Conservation (phyloP, 2,329 filamentous ascomycete genomes). For the Ceratocystis ficicola region DNA sequence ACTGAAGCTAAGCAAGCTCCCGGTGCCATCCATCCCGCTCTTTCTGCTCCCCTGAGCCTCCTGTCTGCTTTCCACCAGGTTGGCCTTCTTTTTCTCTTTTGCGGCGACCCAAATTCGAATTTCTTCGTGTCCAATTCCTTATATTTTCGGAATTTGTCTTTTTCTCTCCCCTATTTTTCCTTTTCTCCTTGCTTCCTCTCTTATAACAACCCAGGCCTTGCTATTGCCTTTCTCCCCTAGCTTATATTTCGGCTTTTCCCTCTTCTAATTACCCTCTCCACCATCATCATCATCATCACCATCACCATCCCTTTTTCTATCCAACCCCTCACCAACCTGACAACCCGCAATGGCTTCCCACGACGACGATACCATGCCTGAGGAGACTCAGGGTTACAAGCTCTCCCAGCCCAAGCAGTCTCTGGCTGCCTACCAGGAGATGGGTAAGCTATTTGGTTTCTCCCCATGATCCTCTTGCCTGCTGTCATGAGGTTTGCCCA, state of each 20-base stretch:
- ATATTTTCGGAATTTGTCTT: constrained; percentile 8
- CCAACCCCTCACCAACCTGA: not conserved
- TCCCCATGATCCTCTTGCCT: constrained; percentile 5
- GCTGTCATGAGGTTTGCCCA: not conserved
- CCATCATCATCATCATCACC: not conserved
- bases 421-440: constrained; percentile 82
- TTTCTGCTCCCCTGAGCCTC: constrained; percentile 13
- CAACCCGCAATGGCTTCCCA: constrained; percentile 47
- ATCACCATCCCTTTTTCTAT: not conserved
- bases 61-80: constrained; percentile 4
- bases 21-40: constrained; percentile 12
- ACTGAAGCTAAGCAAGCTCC: not conserved
- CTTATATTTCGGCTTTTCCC: not conserved
- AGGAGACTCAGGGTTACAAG: constrained; percentile 93
- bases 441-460: constrained; percentile 52
- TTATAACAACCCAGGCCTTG: not conserved
- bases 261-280: not conserved
- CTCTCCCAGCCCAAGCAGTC: constrained; percentile 95
- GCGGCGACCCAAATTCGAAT: not conserved
- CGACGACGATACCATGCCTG: constrained; percentile 71
- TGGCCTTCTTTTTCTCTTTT: constrained; percentile 14
- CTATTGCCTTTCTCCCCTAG: not conserved
- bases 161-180: constrained; percentile 10
- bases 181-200: not conserved
- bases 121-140: constrained; percentile 11